Conservation (phyloP, 169 alveolate genomes). For the Plasmodium gonderi region DNA sequence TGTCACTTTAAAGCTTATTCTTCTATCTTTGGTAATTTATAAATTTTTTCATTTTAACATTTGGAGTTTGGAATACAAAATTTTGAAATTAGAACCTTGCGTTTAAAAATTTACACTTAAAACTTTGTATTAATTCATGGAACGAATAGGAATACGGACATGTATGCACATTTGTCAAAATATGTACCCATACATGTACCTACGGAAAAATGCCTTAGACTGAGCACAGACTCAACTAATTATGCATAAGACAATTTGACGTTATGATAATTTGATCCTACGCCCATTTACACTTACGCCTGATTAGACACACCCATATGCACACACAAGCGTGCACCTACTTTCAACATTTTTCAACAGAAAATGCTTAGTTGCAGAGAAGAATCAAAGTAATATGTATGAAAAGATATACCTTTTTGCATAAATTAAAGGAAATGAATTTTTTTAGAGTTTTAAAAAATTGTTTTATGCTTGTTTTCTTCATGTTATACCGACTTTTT, state of each 20-base stretch:
- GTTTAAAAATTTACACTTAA: too few relatives aligned
- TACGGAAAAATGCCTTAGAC: background rate
- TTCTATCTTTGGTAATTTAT: background rate
- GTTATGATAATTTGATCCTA: too few relatives aligned
- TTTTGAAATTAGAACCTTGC: too few relatives aligned
- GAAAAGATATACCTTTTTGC: background rate
- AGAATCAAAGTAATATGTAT: conserved; percentile 2
- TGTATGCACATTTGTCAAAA: too few relatives aligned
- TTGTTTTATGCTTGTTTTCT: conserved; percentile 30
- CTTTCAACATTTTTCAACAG: too few relatives aligned
- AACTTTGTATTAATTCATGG: too few relatives aligned
- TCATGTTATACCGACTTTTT: conserved; percentile 59
- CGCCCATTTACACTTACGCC: background rate
- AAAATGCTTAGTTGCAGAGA: conserved; percentile 2
- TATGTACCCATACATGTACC: background rate
- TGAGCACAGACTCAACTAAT: background rate
- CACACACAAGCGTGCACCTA: too few relatives aligned
- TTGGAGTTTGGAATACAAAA: background rate
- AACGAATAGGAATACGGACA: too few relatives aligned
- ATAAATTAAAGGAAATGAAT: conserved; percentile 30
- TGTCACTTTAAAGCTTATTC: background rate
- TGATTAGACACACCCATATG: background rate
- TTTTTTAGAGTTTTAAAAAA: conserved; percentile 28
- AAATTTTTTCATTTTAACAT: background rate
- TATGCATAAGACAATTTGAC: background rate